Evolutionary conservation across 306 rosid species (phyloP), one percentile per base, ranked within the genome.

Genomic region (Morella rubra): DNA sequence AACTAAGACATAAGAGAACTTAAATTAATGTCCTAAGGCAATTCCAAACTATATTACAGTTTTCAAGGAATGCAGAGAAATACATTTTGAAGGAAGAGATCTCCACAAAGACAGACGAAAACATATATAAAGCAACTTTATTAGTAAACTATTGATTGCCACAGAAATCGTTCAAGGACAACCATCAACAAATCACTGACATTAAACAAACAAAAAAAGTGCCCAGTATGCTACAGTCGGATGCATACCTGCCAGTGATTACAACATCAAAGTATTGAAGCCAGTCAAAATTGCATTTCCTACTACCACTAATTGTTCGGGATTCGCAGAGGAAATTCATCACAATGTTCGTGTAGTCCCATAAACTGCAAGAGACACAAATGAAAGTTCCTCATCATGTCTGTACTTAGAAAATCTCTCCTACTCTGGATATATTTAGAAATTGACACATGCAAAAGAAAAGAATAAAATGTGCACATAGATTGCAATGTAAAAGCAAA

Each of bases 331-430:
- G 97, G 83, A 88, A 95, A 82, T 92, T 92, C 99, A 95, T 92
- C 86, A 91, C 99, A 58, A 89, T 85, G 81, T 92, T 89, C 37
- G 99, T 88, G 44, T 95, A 95, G 91, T 95, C 99, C 99, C 99
- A 95, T 79, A 95, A 92, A 85, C 99, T 95, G 96, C 85, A 83
- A 77, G 74, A 56, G 65, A 71, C 20, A 77, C 22, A 51, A 32
- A 6, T 27, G 4, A 0, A 56, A 12, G 4, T 71, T 70, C 27
- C 12, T 32, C 55, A 24, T 51, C 44, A 78, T 59, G 76, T 40
- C 71, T 73, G 13, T 40, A 50, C 14, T 27, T 13, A 42, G 50
- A 65, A 42, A 14, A 49, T 9, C 24, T 15, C 49, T 18, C 22
- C 1, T 18, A 41, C 70, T 8, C 4, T 12, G 2, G 12, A 32